Evolutionary conservation across 2,329 filamentous ascomycete species (phyloP).

Genomic region (Talaromyces sp.): DNA sequence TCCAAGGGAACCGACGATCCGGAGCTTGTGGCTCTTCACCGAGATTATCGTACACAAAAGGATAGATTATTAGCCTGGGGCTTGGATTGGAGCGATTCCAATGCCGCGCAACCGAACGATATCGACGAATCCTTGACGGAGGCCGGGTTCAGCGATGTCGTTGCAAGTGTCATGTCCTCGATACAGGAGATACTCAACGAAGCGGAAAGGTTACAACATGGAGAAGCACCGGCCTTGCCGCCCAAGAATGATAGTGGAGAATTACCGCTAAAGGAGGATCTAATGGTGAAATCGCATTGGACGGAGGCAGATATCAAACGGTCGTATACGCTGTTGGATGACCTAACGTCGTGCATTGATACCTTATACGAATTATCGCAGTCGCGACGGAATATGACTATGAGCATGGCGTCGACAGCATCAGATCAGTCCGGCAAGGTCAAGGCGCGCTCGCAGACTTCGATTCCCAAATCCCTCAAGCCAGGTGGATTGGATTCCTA

Average conservation of each 20-base stretch:
- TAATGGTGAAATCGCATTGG: slow-evolving; percentile 37
- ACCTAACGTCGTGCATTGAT: slow-evolving; percentile 61
- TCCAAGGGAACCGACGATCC: slow-evolving; percentile 49
- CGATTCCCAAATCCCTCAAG: slow-evolving; percentile 30
- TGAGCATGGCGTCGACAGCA: slow-evolving; percentile 32
- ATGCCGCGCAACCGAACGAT: slow-evolving; percentile 53
- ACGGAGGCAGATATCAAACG: slow-evolving; percentile 51
- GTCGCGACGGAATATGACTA: slow-evolving; percentile 49
- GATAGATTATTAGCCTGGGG: slow-evolving; percentile 63
- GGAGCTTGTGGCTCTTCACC: slow-evolving; percentile 55
- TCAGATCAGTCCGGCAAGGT: slow-evolving; percentile 26
- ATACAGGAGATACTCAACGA: slow-evolving; percentile 62
- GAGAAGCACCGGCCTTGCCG: slow-evolving; percentile 37
- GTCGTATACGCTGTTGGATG: slow-evolving; percentile 56
- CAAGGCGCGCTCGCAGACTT: slow-evolving; percentile 25
- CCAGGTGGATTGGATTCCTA: slow-evolving; percentile 23
- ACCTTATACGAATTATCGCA: slow-evolving; percentile 61
- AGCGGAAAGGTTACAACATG: slow-evolving; percentile 55
- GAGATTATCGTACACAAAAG: slow-evolving; percentile 60
- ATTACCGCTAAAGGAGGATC: slow-evolving; percentile 25
- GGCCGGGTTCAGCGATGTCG: slow-evolving; percentile 61
- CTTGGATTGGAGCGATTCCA: slow-evolving; percentile 62
- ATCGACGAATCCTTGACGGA: slow-evolving; percentile 61
- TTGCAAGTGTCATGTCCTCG: slow-evolving; percentile 61
- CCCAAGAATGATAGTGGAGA: slow-evolving; percentile 34